These are phyloP conservation scores for Sparassis latifolia DNA, from an alignment of 1,284 basidiomycete genomes.

Conservation along the genomic window DNA sequence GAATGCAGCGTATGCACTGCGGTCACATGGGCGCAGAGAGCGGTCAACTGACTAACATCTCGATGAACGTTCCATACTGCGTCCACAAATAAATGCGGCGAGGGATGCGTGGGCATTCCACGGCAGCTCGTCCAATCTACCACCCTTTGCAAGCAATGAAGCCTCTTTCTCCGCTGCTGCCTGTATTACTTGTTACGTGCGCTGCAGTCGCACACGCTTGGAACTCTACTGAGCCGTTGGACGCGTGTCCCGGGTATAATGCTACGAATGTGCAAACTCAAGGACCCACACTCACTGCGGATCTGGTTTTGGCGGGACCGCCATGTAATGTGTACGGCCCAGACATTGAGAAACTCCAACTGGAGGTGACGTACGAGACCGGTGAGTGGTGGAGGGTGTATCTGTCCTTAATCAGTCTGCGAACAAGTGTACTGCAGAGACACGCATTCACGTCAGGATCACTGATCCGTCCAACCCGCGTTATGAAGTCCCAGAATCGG, in stretches of 20 bases:
- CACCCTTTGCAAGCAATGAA: neutral
- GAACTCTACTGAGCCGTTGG: too few species aligned
- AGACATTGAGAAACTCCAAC: slow-evolving; percentile 45
- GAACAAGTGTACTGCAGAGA: slow-evolving; percentile 29
- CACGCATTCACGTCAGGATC: slow-evolving; percentile 70
- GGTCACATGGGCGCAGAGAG: neutral
- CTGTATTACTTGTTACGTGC: too few species aligned
- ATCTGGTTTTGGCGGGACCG: slow-evolving; percentile 44
- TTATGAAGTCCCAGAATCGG: slow-evolving; percentile 64
- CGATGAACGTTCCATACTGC: neutral
- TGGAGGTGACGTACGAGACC: slow-evolving; percentile 56
- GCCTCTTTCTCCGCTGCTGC: too few species aligned
- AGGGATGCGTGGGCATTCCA: neutral
- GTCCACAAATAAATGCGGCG: too few species aligned
- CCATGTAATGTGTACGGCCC: slow-evolving; percentile 61
- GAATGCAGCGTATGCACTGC: neutral
- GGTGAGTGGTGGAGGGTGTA: slow-evolving; percentile 25
- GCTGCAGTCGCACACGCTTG: too few species aligned
- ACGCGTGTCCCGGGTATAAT: slow-evolving; percentile 47
- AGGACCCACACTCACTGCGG: slow-evolving; percentile 40
- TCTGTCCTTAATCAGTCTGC: neutral
- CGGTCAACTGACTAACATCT: neutral
- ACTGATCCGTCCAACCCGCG: slow-evolving; percentile 49
- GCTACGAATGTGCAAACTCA: slow-evolving; percentile 32
- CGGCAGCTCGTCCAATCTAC: neutral